Evolutionary conservation across 495 filamentous ascomycete genomes (phyloP).

Genomic region (Annulohypoxylon bovei): DNA sequence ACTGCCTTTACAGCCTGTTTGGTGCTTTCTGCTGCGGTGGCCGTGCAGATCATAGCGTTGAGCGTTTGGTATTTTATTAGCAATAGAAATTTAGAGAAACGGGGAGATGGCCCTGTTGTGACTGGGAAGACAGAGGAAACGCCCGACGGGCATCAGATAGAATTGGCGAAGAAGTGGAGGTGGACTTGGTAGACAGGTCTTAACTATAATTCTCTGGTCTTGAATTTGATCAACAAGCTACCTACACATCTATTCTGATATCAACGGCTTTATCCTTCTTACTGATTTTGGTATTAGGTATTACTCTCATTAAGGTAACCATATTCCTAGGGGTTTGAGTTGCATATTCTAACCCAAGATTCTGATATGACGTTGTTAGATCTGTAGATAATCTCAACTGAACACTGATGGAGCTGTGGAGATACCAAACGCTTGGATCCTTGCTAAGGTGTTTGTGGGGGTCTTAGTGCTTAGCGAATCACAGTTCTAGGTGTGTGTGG

Average conservation of each 20-base stretch:
- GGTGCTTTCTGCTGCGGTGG: constrained; percentile 22
- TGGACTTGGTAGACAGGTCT: constrained; percentile 30
- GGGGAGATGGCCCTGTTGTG: constrained; percentile 25
- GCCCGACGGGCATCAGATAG: constrained; percentile 23
- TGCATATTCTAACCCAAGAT: not conserved
- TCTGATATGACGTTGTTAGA: not conserved
- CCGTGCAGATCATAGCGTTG: constrained; percentile 23
- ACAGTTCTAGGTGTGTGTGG: not conserved
- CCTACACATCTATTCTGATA: no score
- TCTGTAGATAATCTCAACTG: no score
- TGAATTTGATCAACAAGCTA: not conserved
- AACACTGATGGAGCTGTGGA: no score
- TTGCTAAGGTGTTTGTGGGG: not conserved
- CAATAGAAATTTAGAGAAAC: constrained; percentile 29
- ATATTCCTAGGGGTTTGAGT: no score
- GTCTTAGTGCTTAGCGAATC: not conserved
- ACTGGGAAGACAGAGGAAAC: constrained; percentile 23
- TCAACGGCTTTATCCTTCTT: no score
- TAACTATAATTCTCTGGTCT: not conserved
- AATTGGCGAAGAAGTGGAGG: constrained; percentile 36
- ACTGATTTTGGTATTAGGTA: no score
- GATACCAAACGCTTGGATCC: not conserved
- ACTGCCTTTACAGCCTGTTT: constrained; percentile 32
- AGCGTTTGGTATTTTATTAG: constrained; percentile 28
- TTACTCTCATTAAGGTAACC: no score